Conservation (phyloP, 129 eudicot genomes). For the Apium graveolens region DNA sequence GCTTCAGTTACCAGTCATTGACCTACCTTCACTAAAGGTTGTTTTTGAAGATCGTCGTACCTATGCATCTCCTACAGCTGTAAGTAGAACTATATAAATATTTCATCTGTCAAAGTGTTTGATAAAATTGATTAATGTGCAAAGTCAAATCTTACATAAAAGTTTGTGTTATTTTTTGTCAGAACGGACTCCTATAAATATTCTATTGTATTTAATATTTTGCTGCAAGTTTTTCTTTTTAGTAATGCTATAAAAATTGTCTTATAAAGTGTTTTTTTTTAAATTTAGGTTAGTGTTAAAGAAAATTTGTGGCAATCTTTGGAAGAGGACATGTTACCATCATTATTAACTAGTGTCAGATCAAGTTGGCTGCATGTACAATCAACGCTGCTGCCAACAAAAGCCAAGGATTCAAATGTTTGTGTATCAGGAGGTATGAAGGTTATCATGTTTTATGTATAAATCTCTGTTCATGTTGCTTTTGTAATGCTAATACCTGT, state of each 20-base stretch:
- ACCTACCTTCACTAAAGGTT: constrained; percentile 52
- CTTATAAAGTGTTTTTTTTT: neutral
- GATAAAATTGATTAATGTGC: neutral
- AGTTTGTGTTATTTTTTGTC: neutral
- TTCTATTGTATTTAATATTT: neutral
- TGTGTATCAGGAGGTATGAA: constrained; percentile 98
- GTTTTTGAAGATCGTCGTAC: constrained; percentile 96
- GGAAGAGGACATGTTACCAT: constrained; percentile 89
- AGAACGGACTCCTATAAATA: neutral
- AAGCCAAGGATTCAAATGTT: constrained; percentile 68
- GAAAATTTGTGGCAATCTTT: constrained; percentile 76
- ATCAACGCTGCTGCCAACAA: constrained; percentile 51
- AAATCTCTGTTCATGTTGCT: neutral
- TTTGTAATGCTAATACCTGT: neutral
- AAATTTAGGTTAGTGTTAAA: constrained; percentile 50
- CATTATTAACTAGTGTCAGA: constrained; percentile 36
- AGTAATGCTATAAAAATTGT: constrained; percentile 10
- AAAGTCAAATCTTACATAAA: neutral
- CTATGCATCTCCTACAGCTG: constrained; percentile 79
- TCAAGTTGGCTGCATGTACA: constrained; percentile 82
- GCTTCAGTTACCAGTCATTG: constrained; percentile 81
- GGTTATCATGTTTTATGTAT: constrained; percentile 20
- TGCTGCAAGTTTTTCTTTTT: neutral
- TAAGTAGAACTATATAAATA: constrained; percentile 35
- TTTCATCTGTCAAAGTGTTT: neutral